phyloP scores from a whole-genome alignment of 176 grass and related monocot species.

The Tillandsia leiboldiana region DNA sequence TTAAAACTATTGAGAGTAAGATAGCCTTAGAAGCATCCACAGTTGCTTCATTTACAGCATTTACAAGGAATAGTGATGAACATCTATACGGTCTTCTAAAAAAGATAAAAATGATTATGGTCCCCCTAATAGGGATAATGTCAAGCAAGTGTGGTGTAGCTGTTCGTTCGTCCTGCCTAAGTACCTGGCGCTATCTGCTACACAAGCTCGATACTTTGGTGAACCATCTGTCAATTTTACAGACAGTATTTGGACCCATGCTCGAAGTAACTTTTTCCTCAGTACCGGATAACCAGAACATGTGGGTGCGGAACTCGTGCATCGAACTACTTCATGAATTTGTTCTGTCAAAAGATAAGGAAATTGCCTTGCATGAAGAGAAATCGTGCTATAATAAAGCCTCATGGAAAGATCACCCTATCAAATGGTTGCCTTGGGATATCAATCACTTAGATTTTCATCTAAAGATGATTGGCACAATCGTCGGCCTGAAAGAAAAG shows the following conservation, averaged over 20 bases:
- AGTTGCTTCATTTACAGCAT: conserved; percentile 5
- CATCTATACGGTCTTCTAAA: conserved; percentile 31
- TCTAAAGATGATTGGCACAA: conserved; percentile 46
- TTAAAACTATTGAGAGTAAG: conserved; percentile 11
- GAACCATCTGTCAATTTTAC: conserved; percentile 44
- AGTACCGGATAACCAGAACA: conserved; percentile 34
- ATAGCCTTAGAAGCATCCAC: conserved; percentile 6
- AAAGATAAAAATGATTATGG: conserved; percentile 68
- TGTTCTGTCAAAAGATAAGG: conserved; percentile 37
- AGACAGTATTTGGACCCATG: conserved; percentile 48
- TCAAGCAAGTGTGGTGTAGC: conserved; percentile 46
- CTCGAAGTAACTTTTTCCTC: conserved; percentile 59
- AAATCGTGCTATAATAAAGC: conserved; percentile 14
- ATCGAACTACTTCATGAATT: conserved; percentile 54
- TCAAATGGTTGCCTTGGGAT: conserved; percentile 82
- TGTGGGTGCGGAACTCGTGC: conserved; percentile 55
- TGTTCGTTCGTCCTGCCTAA: conserved; percentile 54
- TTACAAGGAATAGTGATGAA: conserved; percentile 3
- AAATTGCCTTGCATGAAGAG: conserved; percentile 10
- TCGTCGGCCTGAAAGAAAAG: conserved; percentile 40
- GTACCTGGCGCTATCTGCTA: conserved; percentile 75
- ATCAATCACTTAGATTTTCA: conserved; percentile 38
- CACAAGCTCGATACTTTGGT: conserved; percentile 51
- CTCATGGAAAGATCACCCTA: conserved; percentile 22
- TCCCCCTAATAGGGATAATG: conserved; percentile 52